phyloP scores from a whole-genome alignment of 1,284 basidiomycete species.

The Pyrrhoderma noxium region DNA sequence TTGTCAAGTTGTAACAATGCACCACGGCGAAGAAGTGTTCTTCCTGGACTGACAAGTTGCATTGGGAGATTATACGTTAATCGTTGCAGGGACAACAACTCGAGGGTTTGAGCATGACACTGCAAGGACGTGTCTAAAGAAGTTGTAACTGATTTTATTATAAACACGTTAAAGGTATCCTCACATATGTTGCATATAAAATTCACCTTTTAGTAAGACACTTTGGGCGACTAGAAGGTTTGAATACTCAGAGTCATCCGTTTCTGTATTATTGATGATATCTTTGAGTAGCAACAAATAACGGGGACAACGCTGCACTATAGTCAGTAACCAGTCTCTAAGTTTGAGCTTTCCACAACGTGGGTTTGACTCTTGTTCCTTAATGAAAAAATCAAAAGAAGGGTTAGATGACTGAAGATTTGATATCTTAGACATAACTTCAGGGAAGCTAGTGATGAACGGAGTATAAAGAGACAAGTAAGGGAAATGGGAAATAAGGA shows the following conservation, averaged over 20 bases:
- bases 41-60: constrained; percentile 69
- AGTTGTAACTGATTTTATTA: constrained; percentile 51
- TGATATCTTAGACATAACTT: constrained; percentile 51
- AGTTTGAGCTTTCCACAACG: constrained; percentile 69
- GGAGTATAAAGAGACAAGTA: constrained; percentile 76
- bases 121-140: constrained; percentile 74
- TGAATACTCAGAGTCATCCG: constrained; percentile 55
- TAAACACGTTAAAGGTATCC: not conserved
- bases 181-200: not conserved
- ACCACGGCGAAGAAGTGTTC: constrained; percentile 67
- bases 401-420: constrained; percentile 43
- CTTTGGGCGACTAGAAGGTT: constrained; percentile 52
- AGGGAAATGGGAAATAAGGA: constrained; percentile 62
- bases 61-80: constrained; percentile 69
- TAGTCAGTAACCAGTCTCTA: constrained; percentile 77
- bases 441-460: constrained; percentile 71
- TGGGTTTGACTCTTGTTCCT: constrained; percentile 52
- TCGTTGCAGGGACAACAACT: constrained; percentile 69
- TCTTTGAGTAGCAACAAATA: constrained; percentile 79
- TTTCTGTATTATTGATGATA: constrained; percentile 57
- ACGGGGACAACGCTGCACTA: constrained; percentile 81
- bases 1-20: constrained; percentile 49
- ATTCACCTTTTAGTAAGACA: constrained; percentile 67
- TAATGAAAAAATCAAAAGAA: constrained; percentile 55
- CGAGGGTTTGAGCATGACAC: constrained; percentile 66